phyloP scores from a whole-genome alignment of 768 basidiomycete species.

The Neoboletus brunneissimus region DNA sequence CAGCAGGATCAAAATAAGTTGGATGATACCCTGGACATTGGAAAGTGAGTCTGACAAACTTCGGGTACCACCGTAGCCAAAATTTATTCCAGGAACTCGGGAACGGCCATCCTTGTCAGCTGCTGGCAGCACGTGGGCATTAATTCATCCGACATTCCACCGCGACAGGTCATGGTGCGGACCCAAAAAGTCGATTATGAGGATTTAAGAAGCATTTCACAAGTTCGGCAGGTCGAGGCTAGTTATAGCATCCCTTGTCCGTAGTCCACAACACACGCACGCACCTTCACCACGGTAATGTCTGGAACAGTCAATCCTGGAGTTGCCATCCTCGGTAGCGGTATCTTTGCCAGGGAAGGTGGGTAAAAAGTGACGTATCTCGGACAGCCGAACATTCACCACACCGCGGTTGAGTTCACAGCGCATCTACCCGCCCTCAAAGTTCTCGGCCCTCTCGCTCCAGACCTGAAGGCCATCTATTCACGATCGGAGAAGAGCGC shows the following conservation, averaged over 20 bases:
- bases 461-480: slow-evolving; percentile 67
- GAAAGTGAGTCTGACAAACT: not conserved
- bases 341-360: slow-evolving; percentile 78
- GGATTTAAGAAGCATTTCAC: no score
- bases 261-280: not conserved
- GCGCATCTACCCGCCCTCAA: slow-evolving; percentile 80
- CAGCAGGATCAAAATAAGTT: not conserved
- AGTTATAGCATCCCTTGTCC: not conserved
- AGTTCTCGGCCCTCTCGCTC: slow-evolving; percentile 44
- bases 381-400: slow-evolving; percentile 19
- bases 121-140: not conserved
- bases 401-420: slow-evolving; percentile 31
- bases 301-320: slow-evolving; percentile 40
- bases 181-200: not conserved
- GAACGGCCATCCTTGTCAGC: not conserved
- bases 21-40: no score
- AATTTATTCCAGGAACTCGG: not conserved
- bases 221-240: not conserved
- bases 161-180: not conserved
- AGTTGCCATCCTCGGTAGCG: slow-evolving; percentile 77
- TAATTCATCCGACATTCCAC: not conserved
- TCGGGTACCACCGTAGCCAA: not conserved
- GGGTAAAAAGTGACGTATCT: slow-evolving; percentile 19
- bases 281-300: slow-evolving; percentile 29
- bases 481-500: slow-evolving; percentile 70